Base-by-base conservation (phyloP, 2,329 filamentous ascomycete genomes). In the Paramyrothecium roridum region DNA sequence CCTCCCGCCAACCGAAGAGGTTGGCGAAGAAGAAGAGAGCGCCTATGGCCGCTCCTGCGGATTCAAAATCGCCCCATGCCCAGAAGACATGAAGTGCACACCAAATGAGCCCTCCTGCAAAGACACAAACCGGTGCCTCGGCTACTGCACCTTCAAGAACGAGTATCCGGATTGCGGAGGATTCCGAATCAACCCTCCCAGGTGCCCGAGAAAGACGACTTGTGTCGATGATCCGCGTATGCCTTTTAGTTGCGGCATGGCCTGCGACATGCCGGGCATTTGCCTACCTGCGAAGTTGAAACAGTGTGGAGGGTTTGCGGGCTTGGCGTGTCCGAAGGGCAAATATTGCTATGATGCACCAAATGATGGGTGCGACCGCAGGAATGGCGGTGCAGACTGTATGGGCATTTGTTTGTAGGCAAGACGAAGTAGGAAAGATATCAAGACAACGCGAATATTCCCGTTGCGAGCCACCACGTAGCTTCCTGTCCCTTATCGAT, bases 261-360 rank as follows among this genome's bases (percentile, higher is more conserved):
- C 61, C 12, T 63, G 61, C 59, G 61, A 62, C 43, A 17, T 21
- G 46, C 55, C 53, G 7, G 62, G 62, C 8, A 64, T 64, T 48
- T 64, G 56, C 46, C 55, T 65, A 13, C 40, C 53, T 8, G 51
- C 53, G 7, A 53, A 46, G 26, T 52, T 55, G 20, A 48, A 58
- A 17, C 19, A 22, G 13, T 63, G 61, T 47, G 56, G 56, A 13
- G 61, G 61, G 8, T 47, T 59, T 50, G 21, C 49, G 21, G 60
- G 51, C 8, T 47, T 48, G 8, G 3, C 20, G 37, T 63, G 61
- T 34, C 56, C 57, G 3, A 56, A 50, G 52, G 50, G 55, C 3
- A 33, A 53, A 21, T 34, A 37, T 6, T 63, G 61, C 46, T 56
- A 56, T 12, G 60, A 62, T 13, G 48, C 55, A n/a, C 55, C 59